Conservation (phyloP, 345 rosid genomes). For the Clarkia xantiana region DNA sequence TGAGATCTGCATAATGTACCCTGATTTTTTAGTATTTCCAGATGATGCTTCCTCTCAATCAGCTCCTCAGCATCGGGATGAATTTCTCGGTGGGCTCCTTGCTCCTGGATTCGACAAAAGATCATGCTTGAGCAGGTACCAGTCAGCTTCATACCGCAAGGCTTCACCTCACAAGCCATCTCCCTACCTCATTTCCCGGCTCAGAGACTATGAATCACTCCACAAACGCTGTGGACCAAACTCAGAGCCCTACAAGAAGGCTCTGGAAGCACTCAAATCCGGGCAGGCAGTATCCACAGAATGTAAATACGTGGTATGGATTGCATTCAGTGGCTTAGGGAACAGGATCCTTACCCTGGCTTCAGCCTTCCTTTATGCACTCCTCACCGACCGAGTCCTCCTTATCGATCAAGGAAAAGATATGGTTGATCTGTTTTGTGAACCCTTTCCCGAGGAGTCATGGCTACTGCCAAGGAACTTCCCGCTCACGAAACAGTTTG, state of each 20-base stretch:
- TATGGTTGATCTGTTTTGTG: conserved; percentile 38
- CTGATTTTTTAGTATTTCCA: conserved; percentile 8
- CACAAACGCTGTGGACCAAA: conserved; percentile 51
- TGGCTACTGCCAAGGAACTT: conserved; percentile 45
- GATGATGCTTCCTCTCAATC: conserved; percentile 14
- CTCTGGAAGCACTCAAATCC: conserved; percentile 19
- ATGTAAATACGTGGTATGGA: conserved; percentile 55
- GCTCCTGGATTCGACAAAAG: conserved; percentile 35
- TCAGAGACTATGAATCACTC: conserved; percentile 43
- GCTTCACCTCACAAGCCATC: conserved; percentile 39
- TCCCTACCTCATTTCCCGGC: conserved; percentile 40
- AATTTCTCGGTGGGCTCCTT: conserved; percentile 40
- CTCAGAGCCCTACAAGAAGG: conserved; percentile 24
- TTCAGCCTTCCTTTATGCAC: conserved; percentile 52
- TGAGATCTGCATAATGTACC: neutral
- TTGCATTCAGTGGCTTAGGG: conserved; percentile 59
- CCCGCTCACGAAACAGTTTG: conserved; percentile 21
- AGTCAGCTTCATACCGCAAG: conserved; percentile 34
- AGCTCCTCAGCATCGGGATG: conserved; percentile 10
- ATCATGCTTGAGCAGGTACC: conserved; percentile 42
- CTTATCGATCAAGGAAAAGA: conserved; percentile 54
- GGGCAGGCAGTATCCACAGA: conserved; percentile 14
- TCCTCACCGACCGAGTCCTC: conserved; percentile 46
- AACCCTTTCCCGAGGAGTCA: conserved; percentile 44
- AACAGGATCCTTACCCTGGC: conserved; percentile 48